A percentile compares a stretch with the other conserved stretches of the same genome.
Evolutionary conservation across 257 asterid species (phyloP).

Genomic region (Solanum pimpinellifolium): DNA sequence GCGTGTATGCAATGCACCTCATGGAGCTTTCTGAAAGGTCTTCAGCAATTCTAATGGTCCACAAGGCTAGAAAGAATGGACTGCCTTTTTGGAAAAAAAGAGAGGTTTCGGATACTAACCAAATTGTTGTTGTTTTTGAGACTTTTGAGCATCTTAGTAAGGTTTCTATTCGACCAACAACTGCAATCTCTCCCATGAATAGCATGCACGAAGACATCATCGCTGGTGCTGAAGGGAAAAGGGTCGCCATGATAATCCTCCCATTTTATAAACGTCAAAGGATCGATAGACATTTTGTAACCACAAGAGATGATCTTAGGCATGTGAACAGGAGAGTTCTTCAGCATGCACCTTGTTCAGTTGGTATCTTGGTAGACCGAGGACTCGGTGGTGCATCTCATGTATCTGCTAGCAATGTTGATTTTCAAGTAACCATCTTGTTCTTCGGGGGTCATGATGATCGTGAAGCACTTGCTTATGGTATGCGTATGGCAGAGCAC

Average conservation of each 20-base stretch:
- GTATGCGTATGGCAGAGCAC: slow-evolving; percentile 48
- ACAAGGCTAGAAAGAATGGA: slow-evolving; percentile 46
- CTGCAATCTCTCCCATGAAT: slow-evolving; percentile 34
- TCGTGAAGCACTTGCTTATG: slow-evolving; percentile 45
- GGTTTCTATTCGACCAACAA: slow-evolving; percentile 39
- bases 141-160: slow-evolving; percentile 35
- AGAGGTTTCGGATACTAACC: slow-evolving; percentile 7
- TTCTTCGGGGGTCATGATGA: slow-evolving; percentile 59
- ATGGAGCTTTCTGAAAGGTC: slow-evolving; percentile 51
- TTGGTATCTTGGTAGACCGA: slow-evolving; percentile 36
- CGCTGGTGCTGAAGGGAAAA: slow-evolving; percentile 19
- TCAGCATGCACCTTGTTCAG: slow-evolving; percentile 34
- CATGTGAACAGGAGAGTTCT: slow-evolving; percentile 28
- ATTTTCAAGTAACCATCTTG: slow-evolving; percentile 16
- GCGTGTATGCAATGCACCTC: slow-evolving; percentile 55
- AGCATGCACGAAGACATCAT: slow-evolving; percentile 49
- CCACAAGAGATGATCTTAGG: slow-evolving; percentile 25
- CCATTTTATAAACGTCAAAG: slow-evolving; percentile 49
- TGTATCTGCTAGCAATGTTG: slow-evolving; percentile 40
- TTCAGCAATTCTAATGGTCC: slow-evolving; percentile 47
- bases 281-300: slow-evolving; percentile 37
- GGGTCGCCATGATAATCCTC: slow-evolving; percentile 21
- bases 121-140: slow-evolving; percentile 42
- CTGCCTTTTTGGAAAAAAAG: slow-evolving; percentile 38
- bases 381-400: slow-evolving; percentile 45